A percentile compares a stretch with the other conserved stretches of the same genome.
Conservation (phyloP, 1,284 basidiomycete genomes). For the Trichosporon asahii region DNA sequence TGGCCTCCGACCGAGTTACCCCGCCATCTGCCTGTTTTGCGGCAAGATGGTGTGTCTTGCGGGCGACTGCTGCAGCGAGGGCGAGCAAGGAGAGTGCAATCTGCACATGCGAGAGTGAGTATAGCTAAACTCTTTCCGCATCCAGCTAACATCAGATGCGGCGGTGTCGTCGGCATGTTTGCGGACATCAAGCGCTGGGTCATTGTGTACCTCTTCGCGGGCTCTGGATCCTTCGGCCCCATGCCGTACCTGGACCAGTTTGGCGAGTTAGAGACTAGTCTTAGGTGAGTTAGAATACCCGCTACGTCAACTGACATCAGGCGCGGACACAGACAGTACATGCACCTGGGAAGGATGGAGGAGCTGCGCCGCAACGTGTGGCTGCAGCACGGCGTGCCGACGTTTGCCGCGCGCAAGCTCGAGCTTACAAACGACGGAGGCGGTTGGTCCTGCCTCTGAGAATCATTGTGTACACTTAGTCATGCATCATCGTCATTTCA, state of each 20-base stretch:
- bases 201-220: slow-evolving; percentile 85
- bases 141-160: slow-evolving; percentile 62
- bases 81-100: slow-evolving; percentile 81
- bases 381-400: slow-evolving; percentile 86
- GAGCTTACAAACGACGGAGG: slow-evolving; percentile 86
- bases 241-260: slow-evolving; percentile 94
- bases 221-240: slow-evolving; percentile 79
- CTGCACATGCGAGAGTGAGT: slow-evolving; percentile 88
- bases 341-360: slow-evolving; percentile 85
- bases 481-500: slow-evolving; percentile 11
- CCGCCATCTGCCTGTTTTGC: slow-evolving; percentile 89
- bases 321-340: slow-evolving; percentile 79
- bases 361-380: slow-evolving; percentile 79
- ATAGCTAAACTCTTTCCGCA: not conserved
- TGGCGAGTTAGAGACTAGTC: slow-evolving; percentile 87
- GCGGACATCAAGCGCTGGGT: slow-evolving; percentile 90
- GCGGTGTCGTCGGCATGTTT: slow-evolving; percentile 81
- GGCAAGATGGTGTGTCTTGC: slow-evolving; percentile 86
- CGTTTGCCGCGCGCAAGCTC: slow-evolving; percentile 80
- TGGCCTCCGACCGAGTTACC: slow-evolving; percentile 73
- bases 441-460: slow-evolving; percentile 81
- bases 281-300: slow-evolving; percentile 62
- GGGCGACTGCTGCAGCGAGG: slow-evolving; percentile 85
- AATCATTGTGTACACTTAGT: not conserved
- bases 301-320: slow-evolving; percentile 49